Base-by-base conservation (phyloP, 768 basidiomycete genomes). In the Hypsizygus marmoreus region DNA sequence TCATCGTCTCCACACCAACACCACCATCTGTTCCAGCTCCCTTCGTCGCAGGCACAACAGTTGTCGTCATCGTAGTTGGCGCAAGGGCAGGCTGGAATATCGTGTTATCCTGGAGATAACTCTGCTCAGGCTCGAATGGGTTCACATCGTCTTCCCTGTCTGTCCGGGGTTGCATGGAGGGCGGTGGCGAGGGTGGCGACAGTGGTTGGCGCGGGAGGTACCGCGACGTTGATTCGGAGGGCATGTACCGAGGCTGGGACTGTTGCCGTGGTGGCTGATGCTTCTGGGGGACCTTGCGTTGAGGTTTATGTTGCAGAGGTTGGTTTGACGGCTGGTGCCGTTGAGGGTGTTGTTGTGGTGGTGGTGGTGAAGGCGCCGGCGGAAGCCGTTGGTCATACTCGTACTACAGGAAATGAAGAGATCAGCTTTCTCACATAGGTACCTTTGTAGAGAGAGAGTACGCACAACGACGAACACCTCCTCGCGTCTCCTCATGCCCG, bases 111-210 rank as follows among this genome's bases (percentile, higher is more conserved):
- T 63, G 63, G 37, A 63, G 26, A 33, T 60, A 56, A 47, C 71
- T 76, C 45, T 57, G 63, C 49, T n/a, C n/a, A n/a, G n/a, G n/a
- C n/a, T 64, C 61, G 50, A 76, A 76, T 1, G 75, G 74, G 42
- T 76, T 69, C 12, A 70, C 33, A 40, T 70, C 72, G 4, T 70
- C 72, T 22, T 66, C 71, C 3, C 61, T 64, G 10, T 60, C 58
- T 6, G 53, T 43, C 5, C 46, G 30, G 35, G 42, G 40, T 19
- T 32, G 40, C 16, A 22, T 19, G 14, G 40, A 41, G 10, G 48
- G 13, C 4, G 54, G 47, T 11, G 57, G 57, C 10, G 56, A 56
- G 10, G 56, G 56, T 20, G 56, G 52, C 2, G 51, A 55, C 6
- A 62, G 55, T 1, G 62, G 63, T 24, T 61, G 60, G 20, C 63